Conservation (phyloP, 495 filamentous ascomycete species). For the Podospora didyma region DNA sequence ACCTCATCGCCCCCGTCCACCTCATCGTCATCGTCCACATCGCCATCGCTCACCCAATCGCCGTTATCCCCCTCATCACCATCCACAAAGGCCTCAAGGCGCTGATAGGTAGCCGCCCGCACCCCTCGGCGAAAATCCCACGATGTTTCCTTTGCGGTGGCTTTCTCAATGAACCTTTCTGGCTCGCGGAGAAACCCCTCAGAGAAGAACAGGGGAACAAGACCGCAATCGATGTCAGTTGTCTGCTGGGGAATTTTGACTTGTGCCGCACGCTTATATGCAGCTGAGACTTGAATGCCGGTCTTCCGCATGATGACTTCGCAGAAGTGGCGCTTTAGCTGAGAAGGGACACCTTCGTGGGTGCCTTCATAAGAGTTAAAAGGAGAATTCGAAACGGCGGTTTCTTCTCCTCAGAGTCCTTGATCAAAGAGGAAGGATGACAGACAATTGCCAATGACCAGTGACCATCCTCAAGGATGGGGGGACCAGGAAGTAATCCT, state of each 20-base stretch:
- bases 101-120: background rate
- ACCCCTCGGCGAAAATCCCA: background rate
- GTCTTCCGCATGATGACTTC: conserved; percentile 5
- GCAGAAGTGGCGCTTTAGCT: conserved; percentile 3
- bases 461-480: no score
- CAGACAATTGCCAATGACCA: no score
- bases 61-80: background rate
- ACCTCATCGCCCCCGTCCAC: background rate
- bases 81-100: background rate
- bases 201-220: conserved; percentile 4
- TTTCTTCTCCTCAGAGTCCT: no score
- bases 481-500: no score
- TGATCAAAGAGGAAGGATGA: no score
- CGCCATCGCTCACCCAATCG: conserved; percentile 1
- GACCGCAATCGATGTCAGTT: conserved; percentile 4
- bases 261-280: conserved; percentile 1
- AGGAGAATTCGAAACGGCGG: no score
- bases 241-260: conserved; percentile 8
- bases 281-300: background rate
- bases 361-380: no score
- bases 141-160: background rate
- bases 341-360: no score
- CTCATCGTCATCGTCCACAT: background rate
- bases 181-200: conserved; percentile 1
- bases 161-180: conserved; percentile 4